Conservation (phyloP, 2,329 filamentous ascomycete genomes). For the Neonectria punicea region DNA sequence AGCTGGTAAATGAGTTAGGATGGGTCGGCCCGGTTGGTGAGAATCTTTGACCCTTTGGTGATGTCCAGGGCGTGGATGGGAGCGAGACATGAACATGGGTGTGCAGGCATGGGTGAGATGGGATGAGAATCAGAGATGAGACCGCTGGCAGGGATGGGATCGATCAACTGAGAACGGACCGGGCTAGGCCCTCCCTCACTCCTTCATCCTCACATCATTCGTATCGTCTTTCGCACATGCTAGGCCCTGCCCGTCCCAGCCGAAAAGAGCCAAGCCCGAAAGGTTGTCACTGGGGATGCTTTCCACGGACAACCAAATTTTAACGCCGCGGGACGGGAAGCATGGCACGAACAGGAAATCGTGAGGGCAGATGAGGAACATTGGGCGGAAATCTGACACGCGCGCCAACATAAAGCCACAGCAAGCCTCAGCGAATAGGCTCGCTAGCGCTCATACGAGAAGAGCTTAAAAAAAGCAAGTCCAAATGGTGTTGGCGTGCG, state of each 20-base stretch:
- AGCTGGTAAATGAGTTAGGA: not conserved
- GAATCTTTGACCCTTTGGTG: conserved; percentile 1
- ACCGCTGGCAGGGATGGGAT: conserved; percentile 17
- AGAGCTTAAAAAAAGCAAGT: conserved; percentile 18
- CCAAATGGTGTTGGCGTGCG: conserved; percentile 10
- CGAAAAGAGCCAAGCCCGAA: not conserved
- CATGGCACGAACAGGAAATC: conserved; percentile 3
- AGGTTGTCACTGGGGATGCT: not conserved
- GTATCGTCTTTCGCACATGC: too few species aligned
- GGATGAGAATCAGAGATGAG: conserved; percentile 13
- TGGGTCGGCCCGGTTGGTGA: conserved; percentile 21
- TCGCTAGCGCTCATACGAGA: conserved; percentile 4
- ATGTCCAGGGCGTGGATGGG: not conserved
- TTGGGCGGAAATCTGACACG: conserved; percentile 19
- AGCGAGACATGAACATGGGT: conserved; percentile 5
- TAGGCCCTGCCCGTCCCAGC: not conserved
- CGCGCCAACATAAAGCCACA: conserved; percentile 11
- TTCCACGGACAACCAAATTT: not conserved
- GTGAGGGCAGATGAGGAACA: not conserved
- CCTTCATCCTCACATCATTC: conserved; percentile 8
- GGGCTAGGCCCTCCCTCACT: conserved; percentile 4
- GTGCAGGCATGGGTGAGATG: conserved; percentile 17
- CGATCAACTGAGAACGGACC: conserved; percentile 10
- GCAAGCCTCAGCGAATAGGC: conserved; percentile 17
- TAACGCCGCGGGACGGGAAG: not conserved